Conservation (phyloP, 805 yeast species). For the Cyberlindnera petersonii region DNA sequence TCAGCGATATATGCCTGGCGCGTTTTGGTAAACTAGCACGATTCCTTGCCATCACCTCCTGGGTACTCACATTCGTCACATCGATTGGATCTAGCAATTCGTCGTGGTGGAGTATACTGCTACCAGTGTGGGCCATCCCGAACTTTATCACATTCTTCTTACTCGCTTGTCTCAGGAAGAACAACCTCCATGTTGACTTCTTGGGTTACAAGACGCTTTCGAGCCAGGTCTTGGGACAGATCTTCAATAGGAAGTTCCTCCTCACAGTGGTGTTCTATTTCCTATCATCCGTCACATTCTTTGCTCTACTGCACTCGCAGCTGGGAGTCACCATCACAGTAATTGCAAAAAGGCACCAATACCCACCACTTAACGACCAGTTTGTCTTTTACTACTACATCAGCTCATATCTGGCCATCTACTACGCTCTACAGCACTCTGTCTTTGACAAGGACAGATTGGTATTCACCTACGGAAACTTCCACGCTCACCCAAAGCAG, state of each 20-base stretch:
- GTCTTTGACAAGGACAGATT: conserved; percentile 54
- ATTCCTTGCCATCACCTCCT: conserved; percentile 30
- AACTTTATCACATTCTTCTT: conserved; percentile 29
- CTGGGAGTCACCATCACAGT: conserved; percentile 24
- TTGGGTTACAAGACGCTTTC: conserved; percentile 32
- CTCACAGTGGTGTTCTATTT: conserved; percentile 20
- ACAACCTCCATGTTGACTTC: conserved; percentile 36
- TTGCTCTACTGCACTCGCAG: conserved; percentile 22
- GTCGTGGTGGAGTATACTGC: conserved; percentile 25
- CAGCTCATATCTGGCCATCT: conserved; percentile 35
- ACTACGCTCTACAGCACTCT: conserved; percentile 49
- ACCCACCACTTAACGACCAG: conserved; percentile 39
- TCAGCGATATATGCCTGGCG: conserved; percentile 38
- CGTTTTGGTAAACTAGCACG: conserved; percentile 38
- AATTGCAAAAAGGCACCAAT: conserved; percentile 36
- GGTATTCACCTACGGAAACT: conserved; percentile 37
- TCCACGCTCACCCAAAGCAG: conserved; percentile 36
- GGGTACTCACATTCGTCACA: conserved; percentile 27
- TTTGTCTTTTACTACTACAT: conserved; percentile 49
- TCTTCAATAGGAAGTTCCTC: conserved; percentile 24
- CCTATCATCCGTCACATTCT: conserved; percentile 26
- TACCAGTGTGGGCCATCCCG: conserved; percentile 23
- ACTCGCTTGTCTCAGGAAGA: conserved; percentile 37
- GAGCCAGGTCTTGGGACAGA: conserved; percentile 25
- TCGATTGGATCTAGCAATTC: conserved; percentile 23